Evolutionary conservation across 495 filamentous ascomycete species (phyloP).

Genomic region (Penicillium desertorum): DNA sequence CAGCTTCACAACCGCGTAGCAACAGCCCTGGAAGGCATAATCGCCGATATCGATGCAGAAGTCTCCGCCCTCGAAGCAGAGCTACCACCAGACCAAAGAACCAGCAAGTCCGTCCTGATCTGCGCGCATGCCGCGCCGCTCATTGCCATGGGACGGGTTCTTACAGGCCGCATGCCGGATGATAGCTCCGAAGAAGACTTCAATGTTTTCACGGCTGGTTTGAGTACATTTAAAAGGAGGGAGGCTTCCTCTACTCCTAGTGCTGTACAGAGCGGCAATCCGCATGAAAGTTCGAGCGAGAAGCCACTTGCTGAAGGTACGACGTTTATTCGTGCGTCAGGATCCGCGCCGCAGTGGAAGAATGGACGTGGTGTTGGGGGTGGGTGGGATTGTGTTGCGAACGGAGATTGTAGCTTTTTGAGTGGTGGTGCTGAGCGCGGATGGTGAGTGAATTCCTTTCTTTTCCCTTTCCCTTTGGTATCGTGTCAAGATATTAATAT

Average conservation of each 20-base stretch:
- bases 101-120: conserved; percentile 65
- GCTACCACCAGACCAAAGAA: conserved; percentile 22
- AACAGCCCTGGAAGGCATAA: conserved; percentile 65
- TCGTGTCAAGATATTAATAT: conserved; percentile 15
- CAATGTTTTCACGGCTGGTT: conserved; percentile 76
- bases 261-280: conserved; percentile 24
- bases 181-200: conserved; percentile 74
- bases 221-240: conserved; percentile 60
- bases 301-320: conserved; percentile 34
- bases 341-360: conserved; percentile 55
- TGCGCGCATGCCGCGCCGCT: conserved; percentile 89
- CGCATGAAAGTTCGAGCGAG: conserved; percentile 20
- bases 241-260: background rate
- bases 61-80: conserved; percentile 35
- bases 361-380: conserved; percentile 68
- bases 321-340: conserved; percentile 19
- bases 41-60: conserved; percentile 66
- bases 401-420: conserved; percentile 82
- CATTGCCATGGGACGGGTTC: conserved; percentile 76
- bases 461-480: conserved; percentile 16
- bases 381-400: conserved; percentile 75
- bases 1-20: conserved; percentile 80
- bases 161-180: conserved; percentile 75
- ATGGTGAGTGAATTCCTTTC: conserved; percentile 61
- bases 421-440: conserved; percentile 79